Evolutionary conservation across 2,329 filamentous ascomycete species (phyloP).

Genomic region (Alternaria sp.): DNA sequence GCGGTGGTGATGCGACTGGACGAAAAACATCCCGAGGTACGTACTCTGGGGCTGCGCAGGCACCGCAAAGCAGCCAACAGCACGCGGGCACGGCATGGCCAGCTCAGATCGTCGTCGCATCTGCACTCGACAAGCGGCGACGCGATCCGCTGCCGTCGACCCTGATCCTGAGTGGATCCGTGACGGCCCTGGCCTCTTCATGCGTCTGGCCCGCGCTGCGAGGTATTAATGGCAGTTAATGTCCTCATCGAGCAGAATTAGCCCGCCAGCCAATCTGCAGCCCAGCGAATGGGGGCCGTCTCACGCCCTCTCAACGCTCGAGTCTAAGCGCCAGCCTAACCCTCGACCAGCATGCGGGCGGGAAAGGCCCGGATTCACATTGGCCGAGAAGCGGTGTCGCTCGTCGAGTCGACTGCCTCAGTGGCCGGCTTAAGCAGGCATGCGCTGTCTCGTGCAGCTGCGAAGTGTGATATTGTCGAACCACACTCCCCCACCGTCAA

Average conservation of each 20-base stretch:
- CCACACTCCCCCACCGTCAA: constrained; percentile 41
- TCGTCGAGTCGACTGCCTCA: constrained; percentile 32
- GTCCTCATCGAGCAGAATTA: constrained; percentile 35
- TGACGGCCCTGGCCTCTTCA: constrained; percentile 24
- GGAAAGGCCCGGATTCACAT: constrained; percentile 35
- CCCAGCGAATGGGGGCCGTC: constrained; percentile 38
- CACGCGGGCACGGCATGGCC: constrained; percentile 27
- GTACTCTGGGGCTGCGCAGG: constrained; percentile 13
- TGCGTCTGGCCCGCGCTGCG: constrained; percentile 16
- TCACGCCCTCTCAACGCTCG: constrained; percentile 33
- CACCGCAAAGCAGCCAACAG: constrained; percentile 9
- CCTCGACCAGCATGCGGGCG: constrained; percentile 35
- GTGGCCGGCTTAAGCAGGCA: constrained; percentile 34
- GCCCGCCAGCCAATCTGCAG: constrained; percentile 18
- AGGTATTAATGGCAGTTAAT: constrained; percentile 44
- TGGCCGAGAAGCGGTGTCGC: constrained; percentile 33
- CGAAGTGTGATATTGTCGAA: constrained; percentile 37
- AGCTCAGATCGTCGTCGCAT: constrained; percentile 35
- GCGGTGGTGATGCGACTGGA: constrained; percentile 17
- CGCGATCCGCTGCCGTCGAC: constrained; percentile 34
- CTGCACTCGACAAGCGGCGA: constrained; percentile 22
- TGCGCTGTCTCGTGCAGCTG: constrained; percentile 43
- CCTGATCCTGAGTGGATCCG: constrained; percentile 13
- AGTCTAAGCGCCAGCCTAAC: constrained; percentile 43
- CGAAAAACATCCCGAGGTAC: constrained; percentile 10